Base-by-base conservation (phyloP, 768 basidiomycete genomes). In the Tylopilus sp. region DNA sequence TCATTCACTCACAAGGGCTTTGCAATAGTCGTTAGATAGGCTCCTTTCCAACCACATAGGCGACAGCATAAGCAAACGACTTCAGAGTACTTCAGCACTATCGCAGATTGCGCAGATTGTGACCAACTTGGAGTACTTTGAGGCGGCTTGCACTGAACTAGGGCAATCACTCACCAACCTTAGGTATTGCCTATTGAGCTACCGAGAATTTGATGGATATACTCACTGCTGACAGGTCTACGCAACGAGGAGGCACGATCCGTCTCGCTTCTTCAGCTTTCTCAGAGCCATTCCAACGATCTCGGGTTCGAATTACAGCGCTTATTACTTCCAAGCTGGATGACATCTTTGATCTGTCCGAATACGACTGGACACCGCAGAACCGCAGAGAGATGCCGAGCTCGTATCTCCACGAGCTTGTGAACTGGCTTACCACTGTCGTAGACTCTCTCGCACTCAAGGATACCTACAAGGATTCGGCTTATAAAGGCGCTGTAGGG, bases 381-480 rank as follows among this genome's bases (percentile, higher is more conserved):
- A 68, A 74, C 12, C 81, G 83, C 30, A 87, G 90, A 65, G 77
- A 80, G 53, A 83, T 83, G 31, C 92, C 95, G 40, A 95, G 92
- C 80, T 87, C 88, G 81, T 98, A 98, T 71, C 78, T 98, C 3
- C 88, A 92, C 67, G 96, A 98, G 69, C 82, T 98, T 63, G 83
- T 96, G 67, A 94, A 93, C 67, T 99, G 95, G 89, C 78, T 98
- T 48, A 95, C 88, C 34, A 97, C 95, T 2, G 90, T 97, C 50
- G 92, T 99, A 44, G 97, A 98, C 69, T 92, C 84, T 53, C 84
- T 87, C 59, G 81, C 79, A 54, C 84, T 98, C 72, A 86, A 89
- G 51, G 89, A 94, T 52, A 71, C 74, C 11, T 87, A 92, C 74
- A 95, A 94, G 71, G 89, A 92, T 48, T 85, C 91, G 59, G 92